Evolutionary conservation across 2,329 filamentous ascomycete species (phyloP).

Genomic region (Exophiala alcalophila): DNA sequence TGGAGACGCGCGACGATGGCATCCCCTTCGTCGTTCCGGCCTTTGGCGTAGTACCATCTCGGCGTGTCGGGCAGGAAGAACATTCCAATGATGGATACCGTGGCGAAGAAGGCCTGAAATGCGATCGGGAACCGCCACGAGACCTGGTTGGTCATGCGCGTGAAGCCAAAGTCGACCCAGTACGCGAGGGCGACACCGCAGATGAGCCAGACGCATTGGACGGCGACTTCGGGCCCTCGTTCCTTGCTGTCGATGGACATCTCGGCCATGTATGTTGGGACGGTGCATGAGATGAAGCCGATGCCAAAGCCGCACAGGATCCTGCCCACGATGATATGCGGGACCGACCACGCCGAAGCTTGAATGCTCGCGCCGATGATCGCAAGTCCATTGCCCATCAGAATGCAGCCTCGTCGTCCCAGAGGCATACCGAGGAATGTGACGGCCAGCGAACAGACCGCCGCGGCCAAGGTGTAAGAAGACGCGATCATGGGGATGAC

Average conservation of each 20-base stretch:
- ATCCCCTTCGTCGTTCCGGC: slow-evolving; percentile 30
- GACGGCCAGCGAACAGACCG: slow-evolving; percentile 32
- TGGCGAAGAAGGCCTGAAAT: slow-evolving; percentile 32
- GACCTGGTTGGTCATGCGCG: slow-evolving; percentile 32
- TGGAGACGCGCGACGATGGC: slow-evolving; percentile 25
- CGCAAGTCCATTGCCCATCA: slow-evolving; percentile 30
- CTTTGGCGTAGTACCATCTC: slow-evolving; percentile 34
- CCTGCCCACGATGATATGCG: slow-evolving; percentile 31
- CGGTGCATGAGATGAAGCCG: slow-evolving; percentile 34
- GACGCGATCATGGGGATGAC: slow-evolving; percentile 34
- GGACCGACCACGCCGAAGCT: slow-evolving; percentile 31
- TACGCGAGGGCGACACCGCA: slow-evolving; percentile 34
- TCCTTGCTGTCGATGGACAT: slow-evolving; percentile 33
- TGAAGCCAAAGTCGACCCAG: slow-evolving; percentile 33
- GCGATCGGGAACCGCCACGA: slow-evolving; percentile 37
- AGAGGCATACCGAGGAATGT: slow-evolving; percentile 31
- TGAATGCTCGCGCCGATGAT: slow-evolving; percentile 35
- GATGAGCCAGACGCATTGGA: slow-evolving; percentile 34
- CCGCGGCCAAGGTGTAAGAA: slow-evolving; percentile 27
- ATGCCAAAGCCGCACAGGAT: slow-evolving; percentile 38
- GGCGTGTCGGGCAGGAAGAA: slow-evolving; percentile 33
- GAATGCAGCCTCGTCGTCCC: slow-evolving; percentile 33
- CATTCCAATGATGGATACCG: slow-evolving; percentile 28
- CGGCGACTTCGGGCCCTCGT: slow-evolving; percentile 32
- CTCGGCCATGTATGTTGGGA: slow-evolving; percentile 36